Percentiles rank a stretch among this genome's conserved stretches.
Conservation (phyloP, 176 grass and related monocot genomes). For the Ensete ventricosum region DNA sequence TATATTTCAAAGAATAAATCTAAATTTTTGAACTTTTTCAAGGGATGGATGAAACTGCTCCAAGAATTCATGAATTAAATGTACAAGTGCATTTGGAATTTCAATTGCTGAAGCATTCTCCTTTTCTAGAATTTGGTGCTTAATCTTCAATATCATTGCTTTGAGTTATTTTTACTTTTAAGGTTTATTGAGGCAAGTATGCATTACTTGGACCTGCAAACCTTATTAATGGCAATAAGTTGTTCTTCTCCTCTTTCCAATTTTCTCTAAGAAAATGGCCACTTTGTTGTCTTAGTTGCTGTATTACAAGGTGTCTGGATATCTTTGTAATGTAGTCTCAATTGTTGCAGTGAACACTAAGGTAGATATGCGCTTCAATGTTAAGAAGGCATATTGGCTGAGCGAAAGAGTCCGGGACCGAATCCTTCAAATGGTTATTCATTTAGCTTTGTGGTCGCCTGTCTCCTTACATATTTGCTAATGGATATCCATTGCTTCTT, state of each 20-base stretch:
- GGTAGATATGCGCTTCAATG: constrained; percentile 97
- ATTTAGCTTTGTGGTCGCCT: neutral
- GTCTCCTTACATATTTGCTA: neutral
- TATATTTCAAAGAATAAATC: too few species aligned
- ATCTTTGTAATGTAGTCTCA: neutral
- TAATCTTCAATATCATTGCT: too few species aligned
- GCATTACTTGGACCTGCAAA: neutral
- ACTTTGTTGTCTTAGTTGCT: neutral
- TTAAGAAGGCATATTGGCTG: constrained; percentile 82
- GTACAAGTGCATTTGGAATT: too few species aligned
- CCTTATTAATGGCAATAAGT: neutral
- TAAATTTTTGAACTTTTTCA: too few species aligned
- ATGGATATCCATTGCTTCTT: neutral
- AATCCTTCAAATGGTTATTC: constrained; percentile 68
- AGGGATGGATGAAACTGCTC: too few species aligned
- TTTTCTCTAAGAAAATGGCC: neutral
- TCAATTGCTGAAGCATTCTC: too few species aligned
- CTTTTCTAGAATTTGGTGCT: too few species aligned
- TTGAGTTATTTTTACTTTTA: too few species aligned
- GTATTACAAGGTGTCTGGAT: neutral
- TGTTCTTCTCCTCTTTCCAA: neutral
- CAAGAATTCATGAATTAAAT: too few species aligned
- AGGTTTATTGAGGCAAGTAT: neutral
- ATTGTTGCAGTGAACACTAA: constrained; percentile 76
- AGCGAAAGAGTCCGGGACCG: constrained; percentile 75